Conservation (phyloP, 2,329 filamentous ascomycete genomes). For the Claviceps sp. region DNA sequence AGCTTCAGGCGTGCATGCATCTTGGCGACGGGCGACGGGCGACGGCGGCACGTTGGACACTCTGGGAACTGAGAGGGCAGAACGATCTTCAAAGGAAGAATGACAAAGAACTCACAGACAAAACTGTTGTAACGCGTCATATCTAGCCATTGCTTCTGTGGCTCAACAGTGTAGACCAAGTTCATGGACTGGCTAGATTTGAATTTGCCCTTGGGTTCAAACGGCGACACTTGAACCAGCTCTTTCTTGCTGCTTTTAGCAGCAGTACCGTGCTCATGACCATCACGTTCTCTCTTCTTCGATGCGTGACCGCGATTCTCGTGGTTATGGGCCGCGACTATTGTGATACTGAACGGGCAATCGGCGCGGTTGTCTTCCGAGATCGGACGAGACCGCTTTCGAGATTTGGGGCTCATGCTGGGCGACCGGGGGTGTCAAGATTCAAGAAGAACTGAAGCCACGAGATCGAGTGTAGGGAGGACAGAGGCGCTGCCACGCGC, state of each 20-base stretch:
- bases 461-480: neutral
- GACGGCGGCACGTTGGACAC: neutral
- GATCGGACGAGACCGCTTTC: slow-evolving; percentile 38
- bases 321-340: slow-evolving; percentile 16
- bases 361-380: slow-evolving; percentile 40
- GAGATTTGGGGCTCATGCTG: slow-evolving; percentile 20
- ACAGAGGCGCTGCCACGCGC: slow-evolving; percentile 3
- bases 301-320: slow-evolving; percentile 26
- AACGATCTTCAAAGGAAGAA: neutral
- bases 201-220: slow-evolving; percentile 40
- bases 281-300: slow-evolving; percentile 35
- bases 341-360: slow-evolving; percentile 36
- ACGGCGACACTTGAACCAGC: slow-evolving; percentile 39
- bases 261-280: slow-evolving; percentile 24
- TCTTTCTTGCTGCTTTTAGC: slow-evolving; percentile 25
- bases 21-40: neutral
- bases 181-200: slow-evolving; percentile 41
- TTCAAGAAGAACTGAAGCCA: slow-evolving; percentile 1
- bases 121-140: slow-evolving; percentile 51
- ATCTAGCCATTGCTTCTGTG: slow-evolving; percentile 38
- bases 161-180: slow-evolving; percentile 39
- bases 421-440: neutral
- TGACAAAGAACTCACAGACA: slow-evolving; percentile 32
- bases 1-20: neutral
- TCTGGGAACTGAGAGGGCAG: neutral